These are phyloP conservation scores for Paracoccidioides lutzii DNA, from an alignment of 2,329 filamentous ascomycete genomes.

Conservation along the genomic window DNA sequence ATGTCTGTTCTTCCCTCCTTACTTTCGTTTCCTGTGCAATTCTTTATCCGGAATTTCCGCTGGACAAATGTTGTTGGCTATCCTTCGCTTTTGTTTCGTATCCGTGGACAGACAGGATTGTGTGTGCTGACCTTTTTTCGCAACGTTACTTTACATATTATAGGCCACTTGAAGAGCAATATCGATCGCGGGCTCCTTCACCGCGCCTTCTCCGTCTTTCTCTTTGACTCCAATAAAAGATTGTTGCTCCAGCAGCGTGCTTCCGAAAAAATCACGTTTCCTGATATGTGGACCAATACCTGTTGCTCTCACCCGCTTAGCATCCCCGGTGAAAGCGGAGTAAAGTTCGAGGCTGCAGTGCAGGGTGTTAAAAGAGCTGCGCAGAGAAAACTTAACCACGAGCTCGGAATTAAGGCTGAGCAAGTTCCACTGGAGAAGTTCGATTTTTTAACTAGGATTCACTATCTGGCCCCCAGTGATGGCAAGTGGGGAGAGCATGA, in stretches of 20 bases:
- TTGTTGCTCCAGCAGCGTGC: conserved; percentile 92
- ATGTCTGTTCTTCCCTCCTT: conserved; percentile 47
- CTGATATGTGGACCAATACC: conserved; percentile 99
- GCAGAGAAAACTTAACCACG: conserved; percentile 84
- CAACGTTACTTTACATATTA: not conserved
- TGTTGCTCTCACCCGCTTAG: conserved; percentile 96
- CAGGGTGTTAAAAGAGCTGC: conserved; percentile 83
- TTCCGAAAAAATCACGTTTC: conserved; percentile 95
- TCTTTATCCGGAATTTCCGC: not conserved
- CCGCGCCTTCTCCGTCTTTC: conserved; percentile 93
- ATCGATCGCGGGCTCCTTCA: conserved; percentile 93
- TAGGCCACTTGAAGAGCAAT: conserved; percentile 97
- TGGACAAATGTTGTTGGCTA: not conserved
- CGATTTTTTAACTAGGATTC: conserved; percentile 87
- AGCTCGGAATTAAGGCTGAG: conserved; percentile 77
- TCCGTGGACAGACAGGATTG: not conserved
- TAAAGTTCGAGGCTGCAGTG: conserved; percentile 64
- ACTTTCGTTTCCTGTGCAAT: not conserved
- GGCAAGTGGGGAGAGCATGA: conserved; percentile 99
- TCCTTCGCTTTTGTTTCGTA: not conserved
- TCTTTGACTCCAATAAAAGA: conserved; percentile 89
- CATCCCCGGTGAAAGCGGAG: conserved; percentile 81
- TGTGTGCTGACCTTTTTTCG: conserved; percentile 1
- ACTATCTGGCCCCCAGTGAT: conserved; percentile 94
- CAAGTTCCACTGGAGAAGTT: conserved; percentile 89